phyloP scores from a whole-genome alignment of 768 basidiomycete species.

The Nevesoporus exiguus region DNA sequence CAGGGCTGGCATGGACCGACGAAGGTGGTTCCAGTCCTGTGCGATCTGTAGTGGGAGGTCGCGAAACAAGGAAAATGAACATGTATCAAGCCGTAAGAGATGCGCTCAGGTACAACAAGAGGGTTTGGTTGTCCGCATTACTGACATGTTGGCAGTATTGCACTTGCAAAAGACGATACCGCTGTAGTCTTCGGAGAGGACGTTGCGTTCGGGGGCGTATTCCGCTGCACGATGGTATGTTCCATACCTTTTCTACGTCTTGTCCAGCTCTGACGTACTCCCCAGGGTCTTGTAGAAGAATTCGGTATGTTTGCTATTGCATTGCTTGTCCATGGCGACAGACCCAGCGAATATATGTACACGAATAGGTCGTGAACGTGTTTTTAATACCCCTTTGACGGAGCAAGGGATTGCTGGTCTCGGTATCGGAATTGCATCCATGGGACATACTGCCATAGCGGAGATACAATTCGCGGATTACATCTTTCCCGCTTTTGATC shows the following conservation, averaged over 20 bases:
- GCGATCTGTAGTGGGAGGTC: slow-evolving; percentile 57
- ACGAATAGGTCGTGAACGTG: slow-evolving; percentile 73
- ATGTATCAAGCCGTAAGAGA: slow-evolving; percentile 90
- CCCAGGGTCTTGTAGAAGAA: slow-evolving; percentile 84
- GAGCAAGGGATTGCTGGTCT: slow-evolving; percentile 96
- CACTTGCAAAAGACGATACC: slow-evolving; percentile 78
- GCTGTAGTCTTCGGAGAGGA: slow-evolving; percentile 91
- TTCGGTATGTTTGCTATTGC: slow-evolving; percentile 55
- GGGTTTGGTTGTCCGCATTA: background rate
- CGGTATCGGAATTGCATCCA: slow-evolving; percentile 85
- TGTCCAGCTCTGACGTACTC: slow-evolving; percentile 1
- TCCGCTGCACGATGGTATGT: slow-evolving; percentile 85
- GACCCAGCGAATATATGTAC: background rate
- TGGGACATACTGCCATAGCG: slow-evolving; percentile 93
- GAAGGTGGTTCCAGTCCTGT: slow-evolving; percentile 44
- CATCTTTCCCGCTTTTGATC: slow-evolving; percentile 93
- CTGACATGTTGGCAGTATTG: slow-evolving; percentile 52
- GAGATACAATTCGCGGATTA: slow-evolving; percentile 93
- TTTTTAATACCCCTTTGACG: slow-evolving; percentile 92
- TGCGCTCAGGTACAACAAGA: slow-evolving; percentile 64
- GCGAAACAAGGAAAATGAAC: slow-evolving; percentile 95
- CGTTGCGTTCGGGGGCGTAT: slow-evolving; percentile 92
- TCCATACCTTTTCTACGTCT: slow-evolving; percentile 9
- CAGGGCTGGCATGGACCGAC: slow-evolving; percentile 70
- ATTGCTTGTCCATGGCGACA: background rate